Evolutionary conservation across 257 asterid genomes (phyloP), one percentile per base, ranked within the genome.

Genomic region (Scutellaria galericulata): DNA sequence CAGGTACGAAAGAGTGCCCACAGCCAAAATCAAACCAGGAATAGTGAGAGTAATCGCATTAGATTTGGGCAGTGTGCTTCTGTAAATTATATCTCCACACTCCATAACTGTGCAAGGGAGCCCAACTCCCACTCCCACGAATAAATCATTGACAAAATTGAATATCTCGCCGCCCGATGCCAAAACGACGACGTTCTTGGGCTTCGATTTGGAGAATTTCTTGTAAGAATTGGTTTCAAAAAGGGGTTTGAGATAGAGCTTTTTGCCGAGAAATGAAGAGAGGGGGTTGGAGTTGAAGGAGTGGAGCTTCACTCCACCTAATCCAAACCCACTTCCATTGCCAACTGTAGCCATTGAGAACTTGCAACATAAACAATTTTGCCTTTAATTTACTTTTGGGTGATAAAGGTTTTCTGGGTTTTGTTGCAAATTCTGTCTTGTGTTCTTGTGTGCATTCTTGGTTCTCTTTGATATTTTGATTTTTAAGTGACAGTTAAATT

Each of bases 51-150:
- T 77, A 46, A 92, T 68, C 54, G 80, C 97, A 77, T 80, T 77
- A 6, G 97, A 87, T 74, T 72, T 88, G 3, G 99, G 98, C 14
- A 95, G 92, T 6, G 97, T 95, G 73, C 99, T 95, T 85, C 96
- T 81, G 73, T 95, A 95, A 12, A 92, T 95, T 44, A 95, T 83
- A 75, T 95, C 99, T 22, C 99, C 99, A 77, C 99, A 95, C 83
- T 86, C 88, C 98, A 95, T 95, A 0, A 95, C 97, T 12, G 98
- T 92, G 72, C 99, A 95, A 8, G 99, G 99, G 56, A 95, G 90
- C 50, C 98, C 99, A 54, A 95, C 98, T 24, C 99, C 99, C 74
- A 95, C 98, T 6, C 99, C 99, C 71, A 92, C 60, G 70, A 95
- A 88, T 41, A 90, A 59, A 77, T 95, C 90, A 60, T 86, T 83